These are phyloP conservation scores for Malassezia obtusa DNA, from an alignment of 1,284 basidiomycete species.

Conservation along the genomic window DNA sequence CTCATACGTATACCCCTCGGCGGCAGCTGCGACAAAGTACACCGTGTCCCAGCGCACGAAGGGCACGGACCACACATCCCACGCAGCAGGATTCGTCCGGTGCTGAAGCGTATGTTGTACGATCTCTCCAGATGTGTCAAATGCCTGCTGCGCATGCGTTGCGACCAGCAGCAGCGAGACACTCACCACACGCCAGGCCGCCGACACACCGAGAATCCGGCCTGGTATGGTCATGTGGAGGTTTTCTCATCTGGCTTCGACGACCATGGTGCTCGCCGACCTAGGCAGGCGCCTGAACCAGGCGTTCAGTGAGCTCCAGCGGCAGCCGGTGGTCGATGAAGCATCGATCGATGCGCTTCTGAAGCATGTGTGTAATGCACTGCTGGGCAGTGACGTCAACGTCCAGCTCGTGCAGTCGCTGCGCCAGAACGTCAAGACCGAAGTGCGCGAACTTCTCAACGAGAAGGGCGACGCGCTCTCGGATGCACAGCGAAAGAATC, in stretches of 20 bases:
- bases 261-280: constrained; percentile 83
- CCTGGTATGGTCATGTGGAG: not conserved
- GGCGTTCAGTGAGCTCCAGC: constrained; percentile 79
- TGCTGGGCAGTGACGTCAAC: constrained; percentile 95
- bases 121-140: constrained; percentile 33
- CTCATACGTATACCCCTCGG: constrained; percentile 59
- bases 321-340: constrained; percentile 67
- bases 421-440: constrained; percentile 63
- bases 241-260: not conserved
- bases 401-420: constrained; percentile 85
- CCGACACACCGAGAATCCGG: constrained; percentile 3
- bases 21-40: constrained; percentile 56
- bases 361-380: constrained; percentile 85
- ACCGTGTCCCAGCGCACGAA: constrained; percentile 78
- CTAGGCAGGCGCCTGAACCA: constrained; percentile 86
- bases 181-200: constrained; percentile 12
- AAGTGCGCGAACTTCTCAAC: constrained; percentile 58
- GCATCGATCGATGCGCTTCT: constrained; percentile 57
- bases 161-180: constrained; percentile 17
- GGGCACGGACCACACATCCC: constrained; percentile 17
- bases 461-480: constrained; percentile 29
- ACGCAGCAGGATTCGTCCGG: not conserved
- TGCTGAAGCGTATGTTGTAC: constrained; percentile 19
- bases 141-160: constrained; percentile 21
- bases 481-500: constrained; percentile 37